A percentile compares a stretch with the other conserved stretches of the same genome.
phyloP scores from a whole-genome alignment of 257 asterid genomes.

The Sherardia arvensis region DNA sequence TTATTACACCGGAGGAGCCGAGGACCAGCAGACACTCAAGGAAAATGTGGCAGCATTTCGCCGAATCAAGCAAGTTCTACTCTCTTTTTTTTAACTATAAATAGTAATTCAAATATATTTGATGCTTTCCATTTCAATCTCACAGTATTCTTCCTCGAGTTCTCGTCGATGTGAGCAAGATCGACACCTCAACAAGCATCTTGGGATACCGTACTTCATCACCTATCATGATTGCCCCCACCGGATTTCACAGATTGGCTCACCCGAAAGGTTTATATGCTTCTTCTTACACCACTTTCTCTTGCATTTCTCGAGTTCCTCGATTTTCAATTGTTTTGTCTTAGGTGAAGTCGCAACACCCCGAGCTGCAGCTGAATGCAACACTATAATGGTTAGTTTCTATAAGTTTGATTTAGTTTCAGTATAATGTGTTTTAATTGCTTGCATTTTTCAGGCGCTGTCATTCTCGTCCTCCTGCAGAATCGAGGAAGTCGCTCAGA shows the following conservation, averaged over 20 bases:
- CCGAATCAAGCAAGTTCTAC: constrained; percentile 43
- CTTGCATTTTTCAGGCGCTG: constrained; percentile 25
- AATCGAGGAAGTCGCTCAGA: constrained; percentile 58
- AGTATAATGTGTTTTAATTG: neutral
- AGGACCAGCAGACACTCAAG: constrained; percentile 50
- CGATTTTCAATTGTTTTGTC: neutral
- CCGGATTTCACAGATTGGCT: constrained; percentile 42
- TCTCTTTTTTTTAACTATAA: neutral
- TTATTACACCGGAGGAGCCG: constrained; percentile 52
- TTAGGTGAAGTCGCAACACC: constrained; percentile 66
- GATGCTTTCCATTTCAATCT: neutral
- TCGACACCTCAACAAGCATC: constrained; percentile 40
- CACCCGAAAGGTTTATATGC: constrained; percentile 39
- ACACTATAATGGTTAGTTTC: constrained; percentile 47
- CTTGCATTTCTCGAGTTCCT: neutral
- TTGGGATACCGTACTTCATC: constrained; percentile 39
- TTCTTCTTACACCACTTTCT: neutral
- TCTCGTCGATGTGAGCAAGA: constrained; percentile 45
- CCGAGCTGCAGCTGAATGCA: constrained; percentile 46
- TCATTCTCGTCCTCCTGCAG: constrained; percentile 48
- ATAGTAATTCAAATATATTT: neutral
- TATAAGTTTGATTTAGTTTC: neutral
- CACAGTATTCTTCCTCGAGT: constrained; percentile 46
- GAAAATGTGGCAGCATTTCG: constrained; percentile 46
- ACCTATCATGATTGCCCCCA: constrained; percentile 54